These are phyloP conservation scores for Rubroshorea leprosula DNA, from an alignment of 345 rosid genomes.

Conservation along the genomic window DNA sequence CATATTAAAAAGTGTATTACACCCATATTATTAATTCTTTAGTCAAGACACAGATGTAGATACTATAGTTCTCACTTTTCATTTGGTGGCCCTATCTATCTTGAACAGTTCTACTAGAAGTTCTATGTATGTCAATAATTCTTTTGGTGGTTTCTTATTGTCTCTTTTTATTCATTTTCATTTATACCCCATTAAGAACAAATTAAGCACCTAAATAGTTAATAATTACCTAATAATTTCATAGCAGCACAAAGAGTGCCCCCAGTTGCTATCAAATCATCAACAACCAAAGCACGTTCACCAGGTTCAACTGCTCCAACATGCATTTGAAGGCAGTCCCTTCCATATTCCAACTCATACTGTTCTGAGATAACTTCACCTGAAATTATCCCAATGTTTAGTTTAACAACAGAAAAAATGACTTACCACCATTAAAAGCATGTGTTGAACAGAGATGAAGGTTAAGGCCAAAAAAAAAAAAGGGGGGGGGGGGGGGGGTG, in stretches of 20 bases:
- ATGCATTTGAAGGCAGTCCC: slow-evolving; percentile 87
- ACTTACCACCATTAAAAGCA: too few species aligned
- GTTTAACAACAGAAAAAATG: too few species aligned
- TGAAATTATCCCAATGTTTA: slow-evolving; percentile 26
- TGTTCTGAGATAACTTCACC: slow-evolving; percentile 86
- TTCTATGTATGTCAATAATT: not conserved
- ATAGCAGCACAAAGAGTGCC: slow-evolving; percentile 96
- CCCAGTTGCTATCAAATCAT: slow-evolving; percentile 90
- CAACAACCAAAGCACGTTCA: slow-evolving; percentile 83
- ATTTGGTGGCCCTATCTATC: not conserved
- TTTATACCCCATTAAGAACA: not conserved
- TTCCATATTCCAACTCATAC: slow-evolving; percentile 81
- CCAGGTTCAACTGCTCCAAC: slow-evolving; percentile 76
- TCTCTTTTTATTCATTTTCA: too few species aligned
- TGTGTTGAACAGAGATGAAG: too few species aligned
- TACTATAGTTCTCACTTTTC: too few species aligned
- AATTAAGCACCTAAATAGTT: not conserved
- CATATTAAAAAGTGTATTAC: too few species aligned
- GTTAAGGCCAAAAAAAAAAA: too few species aligned
- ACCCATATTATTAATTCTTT: too few species aligned
- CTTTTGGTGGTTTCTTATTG: not conserved
- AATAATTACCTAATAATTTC: slow-evolving; percentile 63
- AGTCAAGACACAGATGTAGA: too few species aligned
- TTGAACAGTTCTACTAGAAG: not conserved
- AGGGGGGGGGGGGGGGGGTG: too few species aligned